Base-by-base conservation (phyloP, 2,329 filamentous ascomycete species). In the Talaromyces pinophilus region DNA sequence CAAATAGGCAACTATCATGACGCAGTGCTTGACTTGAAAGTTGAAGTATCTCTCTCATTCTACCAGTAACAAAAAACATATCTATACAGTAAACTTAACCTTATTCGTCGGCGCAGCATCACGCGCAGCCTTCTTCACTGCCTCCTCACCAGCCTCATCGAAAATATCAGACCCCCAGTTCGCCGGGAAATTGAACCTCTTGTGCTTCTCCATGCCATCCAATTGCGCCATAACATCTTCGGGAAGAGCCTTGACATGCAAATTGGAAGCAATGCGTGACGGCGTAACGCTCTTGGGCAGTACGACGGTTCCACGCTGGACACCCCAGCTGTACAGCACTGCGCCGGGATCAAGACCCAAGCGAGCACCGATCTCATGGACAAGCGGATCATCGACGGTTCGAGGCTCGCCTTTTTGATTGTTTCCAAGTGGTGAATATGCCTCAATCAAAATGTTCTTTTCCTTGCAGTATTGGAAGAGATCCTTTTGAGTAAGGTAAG, bases 151-250 rank as follows among this genome's bases (percentile, higher is more conserved):
- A 35, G 77, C 50, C 62, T 80, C 77, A 10, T 72, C 75, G 62
- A 80, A 80, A 50, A 78, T 71, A 68, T 79, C 77, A 52, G 76
- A 64, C 6, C 78, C 77, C 78, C 76, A 79, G 25, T 73, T 72
- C 70, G 74, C 74, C 1, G 76, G 76, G 59, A 76, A 78, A 63
- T 77, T 78, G 69, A 77, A 79, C 28, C 78, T 72, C 66, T 77
- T 57, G 28, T 57, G 30, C 17, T 22, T 30, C 28, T 57, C 61
- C 71, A 66, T 77, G 71, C 50, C 62, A 19, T 59, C 52, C 28
- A 64, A 19, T 17, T 57, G n/a, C 25, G 54, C 52, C 22, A 64
- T 59, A 22, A 28, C 62, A 25, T 59, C 62, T 28, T 59, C 38
- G 11, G 52, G 52, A 52, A 64, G 38, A 4, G 44, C 44, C 10